These are phyloP conservation scores for Zasmidium cellare DNA, from an alignment of 2,329 filamentous ascomycete species.

Conservation along the genomic window DNA sequence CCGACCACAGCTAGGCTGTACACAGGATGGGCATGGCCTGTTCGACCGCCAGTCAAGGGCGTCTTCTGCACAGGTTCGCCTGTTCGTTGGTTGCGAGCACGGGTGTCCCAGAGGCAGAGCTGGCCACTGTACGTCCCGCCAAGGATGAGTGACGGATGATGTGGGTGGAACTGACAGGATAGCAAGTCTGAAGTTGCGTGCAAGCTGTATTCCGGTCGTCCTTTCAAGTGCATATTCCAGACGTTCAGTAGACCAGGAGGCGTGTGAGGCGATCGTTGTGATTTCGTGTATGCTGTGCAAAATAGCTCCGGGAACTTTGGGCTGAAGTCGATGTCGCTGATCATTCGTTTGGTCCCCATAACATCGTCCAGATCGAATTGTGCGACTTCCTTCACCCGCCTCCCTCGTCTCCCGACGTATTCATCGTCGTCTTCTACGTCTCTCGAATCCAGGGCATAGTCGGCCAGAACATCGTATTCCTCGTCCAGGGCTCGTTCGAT, in stretches of 20 bases:
- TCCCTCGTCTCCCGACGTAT: constrained; percentile 69
- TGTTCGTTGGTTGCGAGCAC: constrained; percentile 67
- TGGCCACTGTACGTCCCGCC: constrained; percentile 96
- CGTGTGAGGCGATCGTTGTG: constrained; percentile 67
- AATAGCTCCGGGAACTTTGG: constrained; percentile 88
- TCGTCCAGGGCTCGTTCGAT: constrained; percentile 94
- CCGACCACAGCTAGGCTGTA: constrained; percentile 95
- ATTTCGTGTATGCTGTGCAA: constrained; percentile 91
- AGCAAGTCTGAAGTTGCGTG: constrained; percentile 95
- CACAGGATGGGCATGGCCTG: constrained; percentile 86
- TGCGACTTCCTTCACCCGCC: constrained; percentile 79
- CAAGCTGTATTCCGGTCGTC: constrained; percentile 93
- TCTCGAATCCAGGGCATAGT: constrained; percentile 80
- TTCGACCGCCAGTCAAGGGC: constrained; percentile 80
- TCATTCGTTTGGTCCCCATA: constrained; percentile 97
- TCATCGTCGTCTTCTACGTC: constrained; percentile 75
- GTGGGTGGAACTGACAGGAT: constrained; percentile 96
- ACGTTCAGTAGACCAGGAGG: constrained; percentile 92
- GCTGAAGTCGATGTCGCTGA: constrained; percentile 93
- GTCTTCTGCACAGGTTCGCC: constrained; percentile 87
- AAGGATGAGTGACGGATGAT: constrained; percentile 93
- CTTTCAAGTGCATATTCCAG: constrained; percentile 95
- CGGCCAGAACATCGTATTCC: constrained; percentile 92
- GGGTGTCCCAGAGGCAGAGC: constrained; percentile 94
- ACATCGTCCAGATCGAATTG: constrained; percentile 84